These are phyloP conservation scores for Mantamonas sphyraenae DNA, from an alignment of 78 protist species.

Conservation along the genomic window DNA sequence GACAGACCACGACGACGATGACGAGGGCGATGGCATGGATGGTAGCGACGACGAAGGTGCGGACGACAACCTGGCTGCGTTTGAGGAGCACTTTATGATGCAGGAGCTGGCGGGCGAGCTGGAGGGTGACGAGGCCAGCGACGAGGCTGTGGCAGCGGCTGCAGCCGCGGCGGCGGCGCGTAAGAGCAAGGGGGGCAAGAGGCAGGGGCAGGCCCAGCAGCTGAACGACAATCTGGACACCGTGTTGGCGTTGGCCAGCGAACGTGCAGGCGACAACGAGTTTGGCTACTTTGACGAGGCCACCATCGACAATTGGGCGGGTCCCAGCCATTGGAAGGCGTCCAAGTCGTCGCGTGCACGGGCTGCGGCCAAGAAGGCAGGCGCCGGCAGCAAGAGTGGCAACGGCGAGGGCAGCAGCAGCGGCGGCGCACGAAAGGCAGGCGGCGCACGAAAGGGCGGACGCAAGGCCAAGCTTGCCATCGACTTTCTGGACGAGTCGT, in stretches of 20 bases:
- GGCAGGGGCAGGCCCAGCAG: neutral
- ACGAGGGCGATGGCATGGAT: conserved; percentile 3
- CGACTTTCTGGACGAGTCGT: no score
- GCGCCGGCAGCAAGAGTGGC: no score
- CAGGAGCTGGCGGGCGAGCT: conserved; percentile 16
- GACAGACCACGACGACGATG: conserved; percentile 14
- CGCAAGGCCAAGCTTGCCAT: neutral
- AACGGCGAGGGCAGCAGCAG: no score
- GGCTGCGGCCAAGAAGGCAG: neutral
- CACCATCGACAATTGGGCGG: conserved; percentile 52
- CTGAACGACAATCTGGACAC: no score
- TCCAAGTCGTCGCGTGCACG: neutral
- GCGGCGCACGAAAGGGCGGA: neutral
- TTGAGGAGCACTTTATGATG: conserved; percentile 15
- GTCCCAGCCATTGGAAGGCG: conserved; percentile 66
- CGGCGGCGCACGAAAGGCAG: conserved; percentile 6
- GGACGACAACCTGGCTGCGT: conserved; percentile 20
- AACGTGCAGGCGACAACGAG: neutral
- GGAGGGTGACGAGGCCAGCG: no score
- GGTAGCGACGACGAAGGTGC: conserved; percentile 5
- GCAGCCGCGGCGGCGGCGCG: no score
- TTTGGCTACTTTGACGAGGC: conserved; percentile 21
- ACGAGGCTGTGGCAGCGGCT: no score
- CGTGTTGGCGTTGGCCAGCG: neutral
- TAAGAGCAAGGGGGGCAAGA: no score